These are phyloP conservation scores for Lindgomyces ingoldianus DNA, from an alignment of 495 filamentous ascomycete genomes.

Conservation along the genomic window DNA sequence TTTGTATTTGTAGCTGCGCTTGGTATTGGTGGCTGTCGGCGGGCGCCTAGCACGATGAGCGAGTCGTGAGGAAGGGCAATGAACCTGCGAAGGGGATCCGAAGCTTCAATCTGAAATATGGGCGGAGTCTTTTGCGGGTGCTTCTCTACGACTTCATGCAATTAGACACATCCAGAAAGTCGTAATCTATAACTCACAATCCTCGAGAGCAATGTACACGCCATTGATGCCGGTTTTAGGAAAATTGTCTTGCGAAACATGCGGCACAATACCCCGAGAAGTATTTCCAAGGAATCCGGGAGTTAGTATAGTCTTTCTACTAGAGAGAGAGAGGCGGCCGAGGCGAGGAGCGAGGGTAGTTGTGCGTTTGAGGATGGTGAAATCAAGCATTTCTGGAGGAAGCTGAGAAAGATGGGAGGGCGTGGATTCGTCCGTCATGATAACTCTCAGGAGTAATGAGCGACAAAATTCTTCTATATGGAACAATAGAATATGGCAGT, in stretches of 20 bases:
- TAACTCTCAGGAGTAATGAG: not conserved
- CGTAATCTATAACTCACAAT: conserved; percentile 67
- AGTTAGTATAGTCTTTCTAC: conserved; percentile 66
- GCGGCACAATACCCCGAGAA: conserved; percentile 80
- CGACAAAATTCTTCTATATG: not conserved
- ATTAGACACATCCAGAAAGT: conserved; percentile 14
- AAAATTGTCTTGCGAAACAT: conserved; percentile 84
- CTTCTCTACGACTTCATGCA: conserved; percentile 69
- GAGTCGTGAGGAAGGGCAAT: conserved; percentile 58
- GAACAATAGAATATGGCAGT: not conserved
- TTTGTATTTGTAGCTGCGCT: conserved; percentile 73
- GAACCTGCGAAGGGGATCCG: conserved; percentile 66
- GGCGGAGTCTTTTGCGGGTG: conserved; percentile 55
- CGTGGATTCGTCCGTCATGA: not conserved
- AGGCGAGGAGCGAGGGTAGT: conserved; percentile 44
- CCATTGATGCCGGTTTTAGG: conserved; percentile 62
- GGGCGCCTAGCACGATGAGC: conserved; percentile 74
- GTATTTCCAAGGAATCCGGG: conserved; percentile 78
- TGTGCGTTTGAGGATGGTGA: conserved; percentile 43
- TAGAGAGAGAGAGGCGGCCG: conserved; percentile 62
- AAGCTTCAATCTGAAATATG: conserved; percentile 47
- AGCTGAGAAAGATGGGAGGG: conserved; percentile 11
- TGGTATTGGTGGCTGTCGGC: conserved; percentile 72
- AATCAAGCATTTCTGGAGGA: conserved; percentile 44
- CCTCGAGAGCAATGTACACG: conserved; percentile 83